A percentile compares a stretch with the other conserved stretches of the same genome.
phyloP scores from a whole-genome alignment of 73 alveolate genomes.

The Diophrys appendiculata region DNA sequence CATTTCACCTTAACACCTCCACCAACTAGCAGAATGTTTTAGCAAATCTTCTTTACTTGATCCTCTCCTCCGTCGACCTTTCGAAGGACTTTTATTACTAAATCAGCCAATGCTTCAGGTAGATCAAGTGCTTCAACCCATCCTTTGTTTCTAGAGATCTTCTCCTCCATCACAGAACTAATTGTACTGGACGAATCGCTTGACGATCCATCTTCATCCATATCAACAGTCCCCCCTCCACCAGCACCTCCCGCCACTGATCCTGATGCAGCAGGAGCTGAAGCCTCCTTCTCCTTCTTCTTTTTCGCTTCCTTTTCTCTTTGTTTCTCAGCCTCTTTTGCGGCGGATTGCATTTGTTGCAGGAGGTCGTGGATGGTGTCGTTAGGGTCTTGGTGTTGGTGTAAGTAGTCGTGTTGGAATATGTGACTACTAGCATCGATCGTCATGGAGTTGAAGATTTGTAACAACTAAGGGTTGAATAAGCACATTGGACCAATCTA shows the following conservation, averaged over 20 bases:
- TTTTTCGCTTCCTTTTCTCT: not conserved
- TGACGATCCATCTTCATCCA: too few relatives aligned
- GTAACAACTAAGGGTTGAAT: slow-evolving; percentile 35
- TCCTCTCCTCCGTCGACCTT: not conserved
- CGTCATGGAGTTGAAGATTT: too few relatives aligned
- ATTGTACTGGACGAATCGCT: too few relatives aligned
- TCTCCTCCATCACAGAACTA: too few relatives aligned
- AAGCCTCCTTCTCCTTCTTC: not conserved
- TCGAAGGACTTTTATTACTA: not conserved
- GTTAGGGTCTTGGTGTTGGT: not conserved
- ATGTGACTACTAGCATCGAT: not conserved
- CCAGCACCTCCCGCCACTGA: too few relatives aligned
- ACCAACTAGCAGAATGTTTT: slow-evolving; percentile 63
- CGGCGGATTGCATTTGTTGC: not conserved
- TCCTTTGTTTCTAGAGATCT: too few relatives aligned
- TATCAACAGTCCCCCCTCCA: too few relatives aligned
- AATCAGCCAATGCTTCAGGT: not conserved
- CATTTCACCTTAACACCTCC: slow-evolving; percentile 80
- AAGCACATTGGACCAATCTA: slow-evolving; percentile 38
- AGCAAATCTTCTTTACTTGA: not conserved
- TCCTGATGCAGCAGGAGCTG: not conserved
- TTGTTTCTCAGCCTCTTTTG: not conserved
- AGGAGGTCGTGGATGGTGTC: not conserved
- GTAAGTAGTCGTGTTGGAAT: not conserved
- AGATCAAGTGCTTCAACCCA: not conserved